Evolutionary conservation across 148 eudicot genomes (phyloP), one percentile per base, ranked within the genome.

Genomic region (Linanthus parryae): DNA sequence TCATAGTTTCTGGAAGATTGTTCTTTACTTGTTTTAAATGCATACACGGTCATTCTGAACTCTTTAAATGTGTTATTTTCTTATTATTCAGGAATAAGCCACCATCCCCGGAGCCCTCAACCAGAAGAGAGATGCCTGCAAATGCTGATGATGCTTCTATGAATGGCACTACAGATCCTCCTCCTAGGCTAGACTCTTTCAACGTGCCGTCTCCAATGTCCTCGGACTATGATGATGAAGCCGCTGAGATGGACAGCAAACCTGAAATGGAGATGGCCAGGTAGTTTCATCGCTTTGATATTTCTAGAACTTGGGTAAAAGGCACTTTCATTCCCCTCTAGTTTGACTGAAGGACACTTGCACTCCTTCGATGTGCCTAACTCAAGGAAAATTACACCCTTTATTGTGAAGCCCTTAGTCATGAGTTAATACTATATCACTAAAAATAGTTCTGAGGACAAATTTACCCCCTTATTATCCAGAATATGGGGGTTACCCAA

Each of bases 191-290:
- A 22, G 68, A 24, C 54, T 63, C 77, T 44, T 82, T 75, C 56
- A 68, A 81, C 42, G 55, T 73, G 35, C 64, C 67, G 18, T 83
- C 88, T 55, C 88, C 95, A 10, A 47, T 52, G 15, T 72, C 72
- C 8, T 39, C 44, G 25, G 74, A 82, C 36, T 67, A 72, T 61
- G 83, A 80, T 64, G 82, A 78, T 44, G n/a, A n/a, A n/a, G n/a
- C n/a, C n/a, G 53, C 26, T 53, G 70, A 74, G 28, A 73, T 74
- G 14, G 85, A 81, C 52, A 59, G 59, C 35, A 54, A 54, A 17
- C 66, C 67, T 52, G 80, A 64, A 42, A 46, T 47, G 18, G 57
- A 78, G 70, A 89, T 78, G 52, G 74, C 84, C 33, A 71, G 97
- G 95, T 86, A 64, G 24, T 38, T 20, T 44, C 48, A 8, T n/a